These are phyloP conservation scores for Chrysanthemum seticuspe DNA, from an alignment of 129 eudicot genomes.

Conservation along the genomic window DNA sequence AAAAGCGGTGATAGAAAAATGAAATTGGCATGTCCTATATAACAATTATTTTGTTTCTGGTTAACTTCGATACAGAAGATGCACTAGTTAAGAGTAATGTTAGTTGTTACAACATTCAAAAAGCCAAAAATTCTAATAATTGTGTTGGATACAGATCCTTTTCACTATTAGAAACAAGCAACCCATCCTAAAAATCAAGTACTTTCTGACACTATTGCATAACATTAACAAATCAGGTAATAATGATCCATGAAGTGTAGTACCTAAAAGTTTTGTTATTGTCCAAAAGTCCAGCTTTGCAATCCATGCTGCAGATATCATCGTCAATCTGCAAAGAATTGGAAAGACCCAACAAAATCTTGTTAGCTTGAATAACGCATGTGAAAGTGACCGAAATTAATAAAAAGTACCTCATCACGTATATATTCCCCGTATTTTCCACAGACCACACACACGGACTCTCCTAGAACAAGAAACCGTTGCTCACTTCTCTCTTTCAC, in stretches of 20 bases:
- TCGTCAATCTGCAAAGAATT: slow-evolving; percentile 58
- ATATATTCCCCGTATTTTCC: slow-evolving; percentile 92
- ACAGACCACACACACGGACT: slow-evolving; percentile 75
- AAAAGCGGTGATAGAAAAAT: neutral
- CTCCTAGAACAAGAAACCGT: slow-evolving; percentile 77
- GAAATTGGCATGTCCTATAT: neutral
- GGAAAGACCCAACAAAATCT: neutral
- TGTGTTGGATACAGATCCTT: neutral
- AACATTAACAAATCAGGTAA: neutral
- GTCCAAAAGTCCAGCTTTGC: slow-evolving; percentile 68
- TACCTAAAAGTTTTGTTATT: slow-evolving; percentile 47
- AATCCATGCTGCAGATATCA: slow-evolving; percentile 86
- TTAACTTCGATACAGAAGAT: neutral
- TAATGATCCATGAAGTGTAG: neutral
- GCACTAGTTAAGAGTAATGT: neutral
- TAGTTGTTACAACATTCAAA: neutral
- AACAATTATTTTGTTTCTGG: neutral
- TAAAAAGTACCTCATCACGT: slow-evolving; percentile 63
- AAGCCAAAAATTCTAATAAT: neutral
- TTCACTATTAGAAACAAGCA: neutral
- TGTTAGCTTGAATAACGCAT: neutral
- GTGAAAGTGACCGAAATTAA: neutral
- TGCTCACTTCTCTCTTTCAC: slow-evolving; percentile 62
- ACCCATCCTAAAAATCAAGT: too few species aligned
- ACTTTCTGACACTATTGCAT: too few species aligned